Evolutionary conservation across 2,329 filamentous ascomycete genomes (phyloP), one percentile per base, ranked within the genome.

Genomic region (Sporothrix brasiliensis): DNA sequence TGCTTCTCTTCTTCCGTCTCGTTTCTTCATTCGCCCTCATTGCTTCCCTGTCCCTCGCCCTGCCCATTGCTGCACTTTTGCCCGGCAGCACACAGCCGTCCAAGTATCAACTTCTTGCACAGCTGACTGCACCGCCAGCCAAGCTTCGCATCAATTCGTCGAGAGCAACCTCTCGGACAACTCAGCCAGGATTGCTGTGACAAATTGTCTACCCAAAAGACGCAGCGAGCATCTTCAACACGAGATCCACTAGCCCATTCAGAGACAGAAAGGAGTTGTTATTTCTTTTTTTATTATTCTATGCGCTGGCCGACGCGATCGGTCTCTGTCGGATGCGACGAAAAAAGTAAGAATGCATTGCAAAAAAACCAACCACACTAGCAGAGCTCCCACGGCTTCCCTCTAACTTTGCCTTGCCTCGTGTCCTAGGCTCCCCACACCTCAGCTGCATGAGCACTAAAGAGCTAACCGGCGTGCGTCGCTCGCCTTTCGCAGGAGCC

Each of bases 281-380:
- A 19, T 21, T 1, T 16, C 30, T 11, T 16, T 41, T 39, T 58
- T 39, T 19, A 27, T 61, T 19, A 53, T 50, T 54, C 61, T n/a
- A 65, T 65, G 63, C 41, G 63, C 70, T 50, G 68, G 63, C 70
- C 70, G 56, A 63, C 63, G 13, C 27, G 49, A 34, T 56, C 68
- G 70, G 70, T 58, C 54, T 53, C 61, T 41, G 49, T 53, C 71
- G 63, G 63, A 73, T 73, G 72, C 71, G 69, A 47, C 69, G 67
- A 67, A 73, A 72, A 67, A 67, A 58, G 72, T 72, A 21, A 47
- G 58, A 63, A 47, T 27, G n/a, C 24, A 7, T 47, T 61, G 24
- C 2, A 61, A 27, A 56, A 21, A 21, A 56, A 68, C 24, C 41
- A 68, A 41, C 50, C 14, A 60, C 24, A 41, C 47, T 54, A 63